A percentile compares a stretch with the other conserved stretches of the same genome.
Conservation (phyloP, 129 eudicot genomes). For the Smallanthus sonchifolius region DNA sequence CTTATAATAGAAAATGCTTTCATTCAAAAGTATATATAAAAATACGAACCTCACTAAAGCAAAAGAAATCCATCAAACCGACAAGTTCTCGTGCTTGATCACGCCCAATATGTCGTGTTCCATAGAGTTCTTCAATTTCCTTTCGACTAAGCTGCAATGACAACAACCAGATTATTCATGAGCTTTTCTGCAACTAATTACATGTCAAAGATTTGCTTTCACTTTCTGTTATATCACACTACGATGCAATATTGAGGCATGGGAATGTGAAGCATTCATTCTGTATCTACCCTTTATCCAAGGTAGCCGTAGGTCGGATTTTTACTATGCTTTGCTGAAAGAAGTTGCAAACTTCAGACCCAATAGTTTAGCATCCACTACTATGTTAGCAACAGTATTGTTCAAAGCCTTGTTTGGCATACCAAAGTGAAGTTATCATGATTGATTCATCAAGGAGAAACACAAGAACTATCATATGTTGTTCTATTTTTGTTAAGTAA, state of each 20-base stretch:
- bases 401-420: neutral
- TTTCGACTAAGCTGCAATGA: slow-evolving; percentile 57
- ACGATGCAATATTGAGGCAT: slow-evolving; percentile 3
- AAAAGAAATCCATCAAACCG: slow-evolving; percentile 96
- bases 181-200: slow-evolving; percentile 1
- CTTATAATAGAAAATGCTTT: neutral
- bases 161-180: slow-evolving; percentile 1
- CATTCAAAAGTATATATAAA: neutral
- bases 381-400: neutral
- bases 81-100: slow-evolving; percentile 94
- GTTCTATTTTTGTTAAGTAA: neutral
- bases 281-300: slow-evolving; percentile 7
- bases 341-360: neutral
- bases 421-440: neutral
- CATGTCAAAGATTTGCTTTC: neutral
- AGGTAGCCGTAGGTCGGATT: neutral
- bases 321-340: neutral
- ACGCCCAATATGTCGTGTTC: slow-evolving; percentile 92
- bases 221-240: neutral
- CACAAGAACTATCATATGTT: neutral
- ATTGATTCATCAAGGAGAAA: neutral
- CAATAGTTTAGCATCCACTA: neutral
- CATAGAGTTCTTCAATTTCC: slow-evolving; percentile 79
- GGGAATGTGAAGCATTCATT: slow-evolving; percentile 1
- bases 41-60: slow-evolving; percentile 92